Percentiles rank a stretch among this genome's conserved stretches.
Evolutionary conservation across 1,139 yeast genomes (phyloP).

Genomic region (Geotrichum candidum): DNA sequence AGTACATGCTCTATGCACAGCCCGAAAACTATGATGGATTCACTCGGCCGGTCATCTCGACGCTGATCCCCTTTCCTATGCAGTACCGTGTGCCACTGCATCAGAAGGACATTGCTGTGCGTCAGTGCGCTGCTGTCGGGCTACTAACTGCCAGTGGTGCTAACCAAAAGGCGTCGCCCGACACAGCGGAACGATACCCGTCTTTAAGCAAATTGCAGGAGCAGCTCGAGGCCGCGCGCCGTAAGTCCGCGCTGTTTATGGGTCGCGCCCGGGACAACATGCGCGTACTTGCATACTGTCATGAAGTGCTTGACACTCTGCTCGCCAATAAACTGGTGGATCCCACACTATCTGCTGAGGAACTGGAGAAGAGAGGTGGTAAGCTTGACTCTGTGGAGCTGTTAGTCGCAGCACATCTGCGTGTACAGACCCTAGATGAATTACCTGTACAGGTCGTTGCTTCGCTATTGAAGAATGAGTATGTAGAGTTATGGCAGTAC

Average conservation of each 20-base stretch:
- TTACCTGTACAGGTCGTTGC: conserved; percentile 24
- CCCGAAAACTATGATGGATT: conserved; percentile 57
- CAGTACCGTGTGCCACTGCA: conserved; percentile 71
- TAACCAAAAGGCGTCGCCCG: conserved; percentile 24
- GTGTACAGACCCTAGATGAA: conserved; percentile 21
- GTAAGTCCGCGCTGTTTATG: conserved; percentile 40
- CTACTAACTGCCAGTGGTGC: conserved; percentile 24
- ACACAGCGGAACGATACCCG: conserved; percentile 35
- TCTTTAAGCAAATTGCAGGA: conserved; percentile 26
- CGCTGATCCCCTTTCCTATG: conserved; percentile 72
- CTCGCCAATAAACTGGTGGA: conserved; percentile 4
- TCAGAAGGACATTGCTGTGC: conserved; percentile 45
- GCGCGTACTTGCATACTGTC: conserved; percentile 44
- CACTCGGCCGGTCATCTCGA: conserved; percentile 55
- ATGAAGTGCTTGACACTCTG: conserved; percentile 35
- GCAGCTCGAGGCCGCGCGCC: conserved; percentile 44
- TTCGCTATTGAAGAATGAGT: conserved; percentile 24
- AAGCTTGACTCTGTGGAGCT: conserved; percentile 21
- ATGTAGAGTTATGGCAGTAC: conserved; percentile 15
- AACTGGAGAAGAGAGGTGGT: neutral
- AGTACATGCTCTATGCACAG: conserved; percentile 57
- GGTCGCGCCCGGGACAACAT: conserved; percentile 50
- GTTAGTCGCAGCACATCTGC: conserved; percentile 27
- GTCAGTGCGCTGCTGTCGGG: conserved; percentile 38
- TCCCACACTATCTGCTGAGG: neutral